A percentile compares a stretch with the other conserved stretches of the same genome.
Evolutionary conservation across 768 basidiomycete species (phyloP).

Genomic region (Myochromella boudieri): DNA sequence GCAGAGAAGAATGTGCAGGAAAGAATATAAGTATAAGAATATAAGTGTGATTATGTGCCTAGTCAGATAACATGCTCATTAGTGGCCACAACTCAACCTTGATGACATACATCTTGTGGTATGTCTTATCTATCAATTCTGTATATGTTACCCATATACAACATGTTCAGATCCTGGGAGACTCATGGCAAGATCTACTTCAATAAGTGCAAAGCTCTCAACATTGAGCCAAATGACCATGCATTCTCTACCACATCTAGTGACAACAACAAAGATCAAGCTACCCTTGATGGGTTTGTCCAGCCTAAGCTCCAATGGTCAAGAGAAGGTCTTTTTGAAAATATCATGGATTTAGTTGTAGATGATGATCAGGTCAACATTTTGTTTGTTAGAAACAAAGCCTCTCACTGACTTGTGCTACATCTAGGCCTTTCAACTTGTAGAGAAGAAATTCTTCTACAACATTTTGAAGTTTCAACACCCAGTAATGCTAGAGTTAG

Average conservation of each 20-base stretch:
- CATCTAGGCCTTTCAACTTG: slow-evolving; percentile 6
- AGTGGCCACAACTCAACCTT: slow-evolving; percentile 2
- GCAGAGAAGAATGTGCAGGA: too few species aligned
- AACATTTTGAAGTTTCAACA: slow-evolving; percentile 12
- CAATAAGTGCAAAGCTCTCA: too few species aligned
- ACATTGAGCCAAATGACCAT: too few species aligned
- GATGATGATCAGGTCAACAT: slow-evolving; percentile 4
- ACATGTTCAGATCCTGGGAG: too few species aligned
- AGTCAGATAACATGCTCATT: background rate
- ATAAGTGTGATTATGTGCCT: too few species aligned
- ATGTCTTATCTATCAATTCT: too few species aligned
- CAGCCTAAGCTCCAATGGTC: slow-evolving; percentile 8
- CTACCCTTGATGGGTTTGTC: slow-evolving; percentile 10
- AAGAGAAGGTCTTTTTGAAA: slow-evolving; percentile 11
- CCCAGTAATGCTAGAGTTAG: too few species aligned
- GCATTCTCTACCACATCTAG: background rate
- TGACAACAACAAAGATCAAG: slow-evolving; percentile 7
- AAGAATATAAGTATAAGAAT: too few species aligned
- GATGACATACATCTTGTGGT: slow-evolving; percentile 9
- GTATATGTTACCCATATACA: too few species aligned
- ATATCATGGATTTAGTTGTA: slow-evolving; percentile 10
- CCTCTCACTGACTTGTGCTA: background rate
- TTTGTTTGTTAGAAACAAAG: background rate
- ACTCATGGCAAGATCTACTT: background rate
- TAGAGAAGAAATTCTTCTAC: slow-evolving; percentile 9